phyloP scores from a whole-genome alignment of 2,329 filamentous ascomycete genomes.

The Fusarium mexicanum region DNA sequence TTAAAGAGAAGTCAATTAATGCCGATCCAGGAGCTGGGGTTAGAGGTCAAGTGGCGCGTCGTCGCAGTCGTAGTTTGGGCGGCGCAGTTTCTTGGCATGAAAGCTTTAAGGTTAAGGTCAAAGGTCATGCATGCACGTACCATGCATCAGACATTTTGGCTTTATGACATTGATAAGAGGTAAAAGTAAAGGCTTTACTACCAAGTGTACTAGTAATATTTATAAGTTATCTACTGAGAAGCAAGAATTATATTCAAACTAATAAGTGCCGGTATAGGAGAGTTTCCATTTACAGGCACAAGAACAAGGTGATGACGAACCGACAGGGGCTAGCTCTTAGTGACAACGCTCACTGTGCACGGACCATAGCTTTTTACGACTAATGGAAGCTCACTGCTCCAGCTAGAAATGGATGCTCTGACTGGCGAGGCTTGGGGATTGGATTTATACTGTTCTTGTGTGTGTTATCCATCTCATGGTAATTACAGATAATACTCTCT shows the following conservation, averaged over 20 bases:
- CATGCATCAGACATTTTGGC: background rate
- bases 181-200: too few relatives aligned
- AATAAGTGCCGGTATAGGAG: background rate
- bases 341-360: constrained; percentile 14
- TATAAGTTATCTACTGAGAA: background rate
- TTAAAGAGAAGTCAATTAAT: background rate
- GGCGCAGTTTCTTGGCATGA: constrained; percentile 37
- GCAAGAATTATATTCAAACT: background rate
- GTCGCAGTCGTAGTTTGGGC: constrained; percentile 24
- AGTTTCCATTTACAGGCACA: background rate
- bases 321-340: constrained; percentile 19
- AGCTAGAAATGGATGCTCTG: background rate
- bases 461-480: background rate
- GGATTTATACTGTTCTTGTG: background rate
- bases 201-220: too few relatives aligned
- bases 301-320: constrained; percentile 31
- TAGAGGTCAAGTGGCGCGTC: constrained; percentile 21
- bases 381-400: background rate
- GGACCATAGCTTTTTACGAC: constrained; percentile 23
- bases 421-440: background rate
- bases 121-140: constrained; percentile 2
- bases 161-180: background rate
- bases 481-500: too few relatives aligned
- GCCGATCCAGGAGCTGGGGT: background rate
- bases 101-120: constrained; percentile 9